phyloP scores from a whole-genome alignment of 1,284 basidiomycete species.

The Sporisorium graminicola region DNA sequence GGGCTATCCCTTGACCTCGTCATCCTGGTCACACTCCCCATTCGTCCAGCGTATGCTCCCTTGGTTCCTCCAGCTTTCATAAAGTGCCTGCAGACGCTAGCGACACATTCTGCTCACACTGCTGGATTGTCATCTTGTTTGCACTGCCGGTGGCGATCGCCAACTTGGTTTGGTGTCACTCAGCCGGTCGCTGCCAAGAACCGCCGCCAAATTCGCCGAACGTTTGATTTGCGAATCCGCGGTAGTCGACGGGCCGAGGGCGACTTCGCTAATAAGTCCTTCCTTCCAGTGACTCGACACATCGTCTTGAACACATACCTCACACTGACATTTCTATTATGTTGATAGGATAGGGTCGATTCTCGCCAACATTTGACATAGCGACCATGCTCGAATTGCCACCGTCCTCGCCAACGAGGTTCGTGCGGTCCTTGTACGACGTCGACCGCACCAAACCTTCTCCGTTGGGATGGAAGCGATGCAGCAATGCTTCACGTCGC shows the following conservation, averaged over 20 bases:
- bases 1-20: background rate
- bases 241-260: background rate
- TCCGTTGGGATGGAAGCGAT: slow-evolving; percentile 43
- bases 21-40: background rate
- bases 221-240: background rate
- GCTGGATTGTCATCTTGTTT: too few relatives aligned
- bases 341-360: background rate
- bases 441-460: slow-evolving; percentile 42
- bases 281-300: slow-evolving; percentile 1
- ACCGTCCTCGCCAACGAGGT: slow-evolving; percentile 22
- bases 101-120: too few relatives aligned
- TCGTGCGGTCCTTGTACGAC: slow-evolving; percentile 40
- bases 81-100: too few relatives aligned
- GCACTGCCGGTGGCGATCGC: too few relatives aligned
- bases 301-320: background rate
- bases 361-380: slow-evolving; percentile 2
- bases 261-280: background rate
- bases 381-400: slow-evolving; percentile 29
- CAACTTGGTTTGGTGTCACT: too few relatives aligned
- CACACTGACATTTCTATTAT: too few relatives aligned
- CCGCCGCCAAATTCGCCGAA: background rate
- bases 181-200: background rate
- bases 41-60: too few relatives aligned
- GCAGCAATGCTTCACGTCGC: slow-evolving; percentile 11
- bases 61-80: too few relatives aligned